Evolutionary conservation across 805 yeast species (phyloP), one percentile per base, ranked within the genome.

Genomic region (Candida bentonensis): DNA sequence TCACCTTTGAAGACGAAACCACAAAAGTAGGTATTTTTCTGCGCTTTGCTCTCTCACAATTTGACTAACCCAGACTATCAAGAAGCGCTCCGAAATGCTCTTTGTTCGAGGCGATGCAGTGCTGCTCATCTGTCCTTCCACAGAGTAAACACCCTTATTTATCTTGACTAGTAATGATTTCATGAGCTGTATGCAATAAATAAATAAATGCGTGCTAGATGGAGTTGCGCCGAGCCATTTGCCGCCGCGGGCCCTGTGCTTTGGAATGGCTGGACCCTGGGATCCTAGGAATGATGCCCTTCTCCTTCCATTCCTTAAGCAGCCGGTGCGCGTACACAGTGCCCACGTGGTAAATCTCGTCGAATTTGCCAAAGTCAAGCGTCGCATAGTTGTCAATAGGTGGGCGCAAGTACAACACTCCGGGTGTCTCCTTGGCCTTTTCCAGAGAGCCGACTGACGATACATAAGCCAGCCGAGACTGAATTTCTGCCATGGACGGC

Each of bases 31-130:
- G 51, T 42, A 2, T 17, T 28, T 20, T 11, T 26, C 43, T 47
- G 42, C 15, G 43, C 20, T 36, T 21, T 22, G 26, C 21, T 22
- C 15, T 33, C 15, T 7, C 13, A n/a, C 23, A 3, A 20, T 23
- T 17, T 40, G 34, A 34, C 41, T 48, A 22, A 27, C 67, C 44
- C 59, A 66, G 59, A 62, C 74, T 7, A 69, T 69, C 21, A 82
- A 78, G 56, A 71, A 72, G 49, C 47, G 53, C 45, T 73, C 86
- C 15, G 95, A 85, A 45, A 84, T 92, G 87, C 78, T 92, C 39
- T 89, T 89, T 64, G 88, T 92, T 15, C 79, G 99, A 67, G 99
- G 99, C n/a, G 98, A 92, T 64, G 79, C 94, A 2, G 97, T 92
- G 39, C 85, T 94, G 42, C 71, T 88, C 53, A 79, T 92, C 44